Base-by-base conservation (phyloP, 768 basidiomycete species). In the Tylopilus rubrobrunneus region DNA sequence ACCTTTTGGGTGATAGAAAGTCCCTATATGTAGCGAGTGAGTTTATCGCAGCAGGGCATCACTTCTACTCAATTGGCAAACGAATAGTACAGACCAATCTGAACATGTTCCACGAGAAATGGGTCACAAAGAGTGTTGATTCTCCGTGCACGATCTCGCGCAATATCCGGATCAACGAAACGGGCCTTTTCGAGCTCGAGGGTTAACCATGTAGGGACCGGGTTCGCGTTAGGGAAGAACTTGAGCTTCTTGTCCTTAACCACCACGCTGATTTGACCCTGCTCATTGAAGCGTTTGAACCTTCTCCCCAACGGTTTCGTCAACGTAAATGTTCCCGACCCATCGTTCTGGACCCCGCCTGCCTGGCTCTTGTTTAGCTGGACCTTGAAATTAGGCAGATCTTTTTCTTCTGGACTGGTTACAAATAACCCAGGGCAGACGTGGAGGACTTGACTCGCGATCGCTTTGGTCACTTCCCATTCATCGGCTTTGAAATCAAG, bases 321-420 rank as follows among this genome's bases (percentile, higher is more conserved):
- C 37, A 68, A 62, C 1, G 71, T 58, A 21, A 79, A 60, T 12
- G 49, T 59, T 7, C 78, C 80, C 2, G 64, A 71, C 1, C 86
- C 85, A 59, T 81, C 72, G 64, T 89, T 87, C 10, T 78, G 71
- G 15, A 81, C 73, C 4, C 81, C 81, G 19, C 81, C 79, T 0
- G 73, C 71, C 49, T 69, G 69, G 56, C 76, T 77, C 49, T 69
- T 62, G 47, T 82, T 77, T n/a, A 90, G 71, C 17, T 47, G 62
- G 49, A 91, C 78, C 41, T 70, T 59, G 68, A 90, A 91, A 56
- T 91, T 90, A 34, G 86, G 73, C 34, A 43, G 59, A 27, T 62
- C 61, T 19, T 63, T 7, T 37, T 37, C 65, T 33, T 57, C 51
- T 31, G 57, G 51, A 41, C 11, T 41, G 10, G 63, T 55, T 12